Conservation (phyloP, 306 rosid species). For the Pyrus betulifolia region DNA sequence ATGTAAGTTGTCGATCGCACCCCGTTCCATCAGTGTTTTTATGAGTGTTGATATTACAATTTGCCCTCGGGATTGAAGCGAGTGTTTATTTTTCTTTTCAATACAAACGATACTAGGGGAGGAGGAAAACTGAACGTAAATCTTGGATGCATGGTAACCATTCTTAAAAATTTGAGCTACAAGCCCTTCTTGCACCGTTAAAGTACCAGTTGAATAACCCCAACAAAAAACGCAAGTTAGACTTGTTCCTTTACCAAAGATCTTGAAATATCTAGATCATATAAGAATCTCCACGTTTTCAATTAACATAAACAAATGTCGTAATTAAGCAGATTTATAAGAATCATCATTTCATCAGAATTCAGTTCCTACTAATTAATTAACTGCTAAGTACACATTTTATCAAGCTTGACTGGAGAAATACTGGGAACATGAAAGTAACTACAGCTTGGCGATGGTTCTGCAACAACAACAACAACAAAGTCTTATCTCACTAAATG, state of each 20-base stretch:
- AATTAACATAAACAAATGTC: background rate
- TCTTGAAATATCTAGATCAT: background rate
- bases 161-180: too few species aligned
- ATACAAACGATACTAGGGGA: too few species aligned
- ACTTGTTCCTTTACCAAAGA: background rate
- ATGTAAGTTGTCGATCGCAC: constrained; percentile 13
- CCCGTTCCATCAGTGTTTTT: background rate
- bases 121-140: too few species aligned
- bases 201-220: too few species aligned
- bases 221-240: too few species aligned
- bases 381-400: background rate
- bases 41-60: background rate
- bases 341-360: background rate
- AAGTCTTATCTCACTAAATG: too few species aligned
- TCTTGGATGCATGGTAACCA: too few species aligned
- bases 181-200: accelerated
- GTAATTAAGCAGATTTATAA: too few species aligned
- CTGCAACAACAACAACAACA: too few species aligned
- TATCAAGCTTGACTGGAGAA: background rate
- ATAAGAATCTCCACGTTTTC: background rate
- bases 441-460: background rate
- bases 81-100: background rate
- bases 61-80: background rate
- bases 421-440: background rate
- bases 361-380: too few species aligned